These are phyloP conservation scores for Hymenoscyphus occultus DNA, from an alignment of 2,329 filamentous ascomycete species.

Conservation along the genomic window DNA sequence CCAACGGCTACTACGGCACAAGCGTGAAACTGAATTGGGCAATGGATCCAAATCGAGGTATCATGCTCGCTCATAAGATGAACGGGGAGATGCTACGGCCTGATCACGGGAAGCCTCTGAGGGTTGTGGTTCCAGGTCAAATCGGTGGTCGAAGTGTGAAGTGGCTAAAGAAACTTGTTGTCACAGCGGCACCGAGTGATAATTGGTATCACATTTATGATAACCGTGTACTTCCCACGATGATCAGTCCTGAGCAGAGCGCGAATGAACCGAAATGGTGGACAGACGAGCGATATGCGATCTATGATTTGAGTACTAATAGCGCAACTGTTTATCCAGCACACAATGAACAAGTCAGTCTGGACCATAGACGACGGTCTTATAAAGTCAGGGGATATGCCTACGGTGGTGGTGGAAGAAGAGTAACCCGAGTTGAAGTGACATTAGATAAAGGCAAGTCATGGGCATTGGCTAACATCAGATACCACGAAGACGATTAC, in stretches of 20 bases:
- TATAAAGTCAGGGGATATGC: constrained; percentile 79
- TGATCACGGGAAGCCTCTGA: constrained; percentile 81
- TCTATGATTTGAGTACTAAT: constrained; percentile 88
- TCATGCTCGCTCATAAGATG: constrained; percentile 88
- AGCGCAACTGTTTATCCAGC: constrained; percentile 77
- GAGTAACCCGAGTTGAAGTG: constrained; percentile 78
- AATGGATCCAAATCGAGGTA: constrained; percentile 75
- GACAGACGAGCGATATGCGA: constrained; percentile 87
- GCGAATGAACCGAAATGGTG: constrained; percentile 72
- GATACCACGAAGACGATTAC: constrained; percentile 84
- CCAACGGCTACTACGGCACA: constrained; percentile 86
- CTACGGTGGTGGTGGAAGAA: constrained; percentile 81
- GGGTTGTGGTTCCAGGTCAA: constrained; percentile 82
- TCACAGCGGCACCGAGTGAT: constrained; percentile 76
- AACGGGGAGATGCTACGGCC: constrained; percentile 78
- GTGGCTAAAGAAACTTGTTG: constrained; percentile 78
- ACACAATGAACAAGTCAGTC: constrained; percentile 65
- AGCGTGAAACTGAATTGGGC: constrained; percentile 86
- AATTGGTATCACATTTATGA: constrained; percentile 98
- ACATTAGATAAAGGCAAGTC: constrained; percentile 78
- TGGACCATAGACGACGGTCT: constrained; percentile 46
- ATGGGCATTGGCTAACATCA: constrained; percentile 74
- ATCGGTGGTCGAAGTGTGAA: constrained; percentile 92
- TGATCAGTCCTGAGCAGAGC: constrained; percentile 77
- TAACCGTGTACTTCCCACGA: constrained; percentile 85